These are phyloP conservation scores for Eucalyptus paniculata DNA, from an alignment of 345 rosid species.

Conservation along the genomic window DNA sequence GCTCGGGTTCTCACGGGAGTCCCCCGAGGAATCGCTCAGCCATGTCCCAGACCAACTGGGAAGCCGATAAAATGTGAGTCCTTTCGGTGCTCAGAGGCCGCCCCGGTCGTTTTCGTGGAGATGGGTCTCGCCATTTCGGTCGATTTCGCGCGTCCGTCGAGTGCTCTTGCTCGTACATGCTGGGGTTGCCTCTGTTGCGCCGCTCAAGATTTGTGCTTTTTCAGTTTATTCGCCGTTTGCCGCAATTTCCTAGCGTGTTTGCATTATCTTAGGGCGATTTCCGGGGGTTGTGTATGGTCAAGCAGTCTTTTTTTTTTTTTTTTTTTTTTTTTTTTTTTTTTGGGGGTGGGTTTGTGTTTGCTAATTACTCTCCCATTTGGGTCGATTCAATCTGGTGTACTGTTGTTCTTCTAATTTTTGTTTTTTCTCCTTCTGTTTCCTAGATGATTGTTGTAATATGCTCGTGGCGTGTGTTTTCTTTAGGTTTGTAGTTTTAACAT, in stretches of 20 bases:
- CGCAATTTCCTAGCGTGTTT: background rate
- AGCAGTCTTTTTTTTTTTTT: background rate
- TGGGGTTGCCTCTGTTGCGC: background rate
- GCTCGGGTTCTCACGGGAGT: background rate
- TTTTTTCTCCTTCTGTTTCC: background rate
- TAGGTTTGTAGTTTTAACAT: background rate
- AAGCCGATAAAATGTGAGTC: conserved; percentile 98
- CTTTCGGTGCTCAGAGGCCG: background rate
- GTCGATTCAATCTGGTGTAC: background rate
- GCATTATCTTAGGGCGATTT: background rate
- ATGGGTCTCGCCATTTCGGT: background rate
- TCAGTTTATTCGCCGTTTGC: background rate
- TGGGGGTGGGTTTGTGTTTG: background rate
- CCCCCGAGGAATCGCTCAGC: background rate
- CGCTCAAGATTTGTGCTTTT: background rate
- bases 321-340: background rate
- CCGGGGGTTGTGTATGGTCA: background rate
- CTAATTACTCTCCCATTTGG: background rate
- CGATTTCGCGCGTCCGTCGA: background rate
- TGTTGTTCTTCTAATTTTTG: background rate
- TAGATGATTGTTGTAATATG: background rate
- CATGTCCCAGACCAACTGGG: conserved; percentile 98
- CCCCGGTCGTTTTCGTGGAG: background rate
- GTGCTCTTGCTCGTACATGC: background rate
- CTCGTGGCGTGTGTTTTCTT: background rate